Conservation (phyloP, 1,139 yeast species). For the Blastobotrys raffinosifermentans region DNA sequence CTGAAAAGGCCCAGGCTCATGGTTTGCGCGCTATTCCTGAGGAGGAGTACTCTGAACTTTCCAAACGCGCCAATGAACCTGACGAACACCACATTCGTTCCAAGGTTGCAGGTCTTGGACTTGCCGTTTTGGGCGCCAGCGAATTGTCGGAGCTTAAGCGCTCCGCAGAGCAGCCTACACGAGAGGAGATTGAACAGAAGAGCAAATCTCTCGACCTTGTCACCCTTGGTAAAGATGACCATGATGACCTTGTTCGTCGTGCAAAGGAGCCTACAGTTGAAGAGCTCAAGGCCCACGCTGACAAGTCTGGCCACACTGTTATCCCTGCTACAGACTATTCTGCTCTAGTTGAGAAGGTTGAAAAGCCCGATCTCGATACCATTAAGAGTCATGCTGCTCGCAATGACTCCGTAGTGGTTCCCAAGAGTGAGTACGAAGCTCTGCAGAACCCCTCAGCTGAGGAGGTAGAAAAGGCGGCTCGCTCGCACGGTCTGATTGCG, state of each 20-base stretch:
- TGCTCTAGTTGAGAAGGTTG: neutral
- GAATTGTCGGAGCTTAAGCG: conserved; percentile 22
- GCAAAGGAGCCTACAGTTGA: conserved; percentile 19
- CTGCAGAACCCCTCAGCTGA: conserved; percentile 16
- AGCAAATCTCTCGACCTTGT: conserved; percentile 21
- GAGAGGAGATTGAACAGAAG: conserved; percentile 22
- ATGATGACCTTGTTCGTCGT: conserved; percentile 17
- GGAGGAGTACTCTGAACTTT: conserved; percentile 21
- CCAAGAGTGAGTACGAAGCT: conserved; percentile 18
- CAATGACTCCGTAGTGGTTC: conserved; percentile 28
- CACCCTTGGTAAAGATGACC: conserved; percentile 18
- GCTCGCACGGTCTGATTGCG: conserved; percentile 14
- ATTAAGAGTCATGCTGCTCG: conserved; percentile 17
- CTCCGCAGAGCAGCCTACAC: conserved; percentile 18
- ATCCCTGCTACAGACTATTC: no score
- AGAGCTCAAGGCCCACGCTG: conserved; percentile 16
- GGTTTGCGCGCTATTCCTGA: conserved; percentile 23
- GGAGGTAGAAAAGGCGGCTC: conserved; percentile 10
- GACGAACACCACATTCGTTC: conserved; percentile 18
- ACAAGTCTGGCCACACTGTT: conserved; percentile 3
- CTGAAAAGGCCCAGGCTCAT: conserved; percentile 29
- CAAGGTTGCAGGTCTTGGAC: conserved; percentile 26
- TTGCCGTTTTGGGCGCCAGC: conserved; percentile 33
- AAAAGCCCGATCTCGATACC: conserved; percentile 8
- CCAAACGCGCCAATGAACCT: conserved; percentile 20